phyloP scores from a whole-genome alignment of 352 stramenopile species.

The Plasmopara viticola region DNA sequence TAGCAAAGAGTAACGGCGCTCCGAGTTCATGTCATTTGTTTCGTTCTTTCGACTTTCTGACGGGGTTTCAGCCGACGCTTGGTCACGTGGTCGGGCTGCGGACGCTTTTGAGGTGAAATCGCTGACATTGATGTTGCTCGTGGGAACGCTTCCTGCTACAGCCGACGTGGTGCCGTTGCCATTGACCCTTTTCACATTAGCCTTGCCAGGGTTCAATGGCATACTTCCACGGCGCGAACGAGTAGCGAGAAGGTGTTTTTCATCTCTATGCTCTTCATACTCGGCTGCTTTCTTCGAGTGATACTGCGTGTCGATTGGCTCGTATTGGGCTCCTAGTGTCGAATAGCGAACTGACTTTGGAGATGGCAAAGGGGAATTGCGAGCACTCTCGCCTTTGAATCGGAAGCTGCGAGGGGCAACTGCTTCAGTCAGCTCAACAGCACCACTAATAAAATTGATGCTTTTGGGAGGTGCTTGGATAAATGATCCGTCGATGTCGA shows the following conservation, averaged over 20 bases:
- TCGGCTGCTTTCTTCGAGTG: constrained; percentile 65
- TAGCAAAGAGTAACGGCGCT: constrained; percentile 63
- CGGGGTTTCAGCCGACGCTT: constrained; percentile 9
- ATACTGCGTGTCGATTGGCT: constrained; percentile 60
- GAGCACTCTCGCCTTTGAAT: constrained; percentile 42
- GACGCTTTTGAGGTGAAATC: constrained; percentile 18
- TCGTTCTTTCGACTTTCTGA: constrained; percentile 33
- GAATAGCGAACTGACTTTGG: constrained; percentile 40
- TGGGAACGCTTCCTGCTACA: constrained; percentile 19
- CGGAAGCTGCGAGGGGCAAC: constrained; percentile 57
- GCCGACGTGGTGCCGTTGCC: constrained; percentile 3
- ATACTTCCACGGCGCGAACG: constrained; percentile 35
- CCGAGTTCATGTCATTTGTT: constrained; percentile 26
- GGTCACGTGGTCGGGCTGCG: constrained; percentile 6
- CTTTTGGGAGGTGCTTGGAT: constrained; percentile 47
- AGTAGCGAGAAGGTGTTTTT: constrained; percentile 24
- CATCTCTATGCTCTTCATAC: constrained; percentile 47
- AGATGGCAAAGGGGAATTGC: constrained; percentile 33
- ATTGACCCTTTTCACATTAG: constrained; percentile 15
- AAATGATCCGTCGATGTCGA: constrained; percentile 27
- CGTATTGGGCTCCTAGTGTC: constrained; percentile 57
- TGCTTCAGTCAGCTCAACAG: constrained; percentile 43
- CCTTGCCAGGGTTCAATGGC: constrained; percentile 20
- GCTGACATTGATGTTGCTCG: constrained; percentile 29
- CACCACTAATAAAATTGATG: constrained; percentile 60